phyloP scores from a whole-genome alignment of 176 grass and related monocot genomes.

The Carex kokanica region DNA sequence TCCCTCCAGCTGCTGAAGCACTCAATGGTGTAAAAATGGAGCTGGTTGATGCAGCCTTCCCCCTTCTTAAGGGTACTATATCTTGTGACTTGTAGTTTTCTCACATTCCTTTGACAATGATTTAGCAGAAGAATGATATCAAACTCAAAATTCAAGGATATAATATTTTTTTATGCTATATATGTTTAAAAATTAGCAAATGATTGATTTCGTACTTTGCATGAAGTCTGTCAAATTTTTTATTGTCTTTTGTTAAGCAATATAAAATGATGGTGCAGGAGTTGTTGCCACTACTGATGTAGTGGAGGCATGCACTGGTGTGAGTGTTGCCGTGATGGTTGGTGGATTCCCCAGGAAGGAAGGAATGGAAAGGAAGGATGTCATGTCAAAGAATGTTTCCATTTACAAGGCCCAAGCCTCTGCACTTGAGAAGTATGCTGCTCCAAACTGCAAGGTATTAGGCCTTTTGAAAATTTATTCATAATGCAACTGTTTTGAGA shows the following conservation, averaged over 20 bases:
- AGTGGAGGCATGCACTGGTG: conserved; percentile 46
- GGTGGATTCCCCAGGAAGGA: conserved; percentile 48
- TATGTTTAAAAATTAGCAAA: background rate
- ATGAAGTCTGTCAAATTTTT: conserved; percentile 3
- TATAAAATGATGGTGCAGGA: conserved; percentile 36
- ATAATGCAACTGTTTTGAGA: background rate
- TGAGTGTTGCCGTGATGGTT: conserved; percentile 60
- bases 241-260: background rate
- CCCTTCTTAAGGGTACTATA: conserved; percentile 77
- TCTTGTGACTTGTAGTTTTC: background rate
- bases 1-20: conserved; percentile 70
- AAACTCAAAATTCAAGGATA: background rate
- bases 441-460: conserved; percentile 67
- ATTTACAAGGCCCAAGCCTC: conserved; percentile 64
- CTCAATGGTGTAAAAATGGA: conserved; percentile 98
- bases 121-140: background rate
- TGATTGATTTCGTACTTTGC: conserved; percentile 3
- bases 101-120: background rate
- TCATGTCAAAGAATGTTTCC: conserved; percentile 58
- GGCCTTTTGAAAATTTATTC: background rate
- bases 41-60: conserved; percentile 94
- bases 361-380: conserved; percentile 72
- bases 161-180: background rate
- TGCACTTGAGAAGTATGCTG: conserved; percentile 51
- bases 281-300: conserved; percentile 56